phyloP scores from a whole-genome alignment of 2,329 filamentous ascomycete species.

The Exophiala alcalophila region DNA sequence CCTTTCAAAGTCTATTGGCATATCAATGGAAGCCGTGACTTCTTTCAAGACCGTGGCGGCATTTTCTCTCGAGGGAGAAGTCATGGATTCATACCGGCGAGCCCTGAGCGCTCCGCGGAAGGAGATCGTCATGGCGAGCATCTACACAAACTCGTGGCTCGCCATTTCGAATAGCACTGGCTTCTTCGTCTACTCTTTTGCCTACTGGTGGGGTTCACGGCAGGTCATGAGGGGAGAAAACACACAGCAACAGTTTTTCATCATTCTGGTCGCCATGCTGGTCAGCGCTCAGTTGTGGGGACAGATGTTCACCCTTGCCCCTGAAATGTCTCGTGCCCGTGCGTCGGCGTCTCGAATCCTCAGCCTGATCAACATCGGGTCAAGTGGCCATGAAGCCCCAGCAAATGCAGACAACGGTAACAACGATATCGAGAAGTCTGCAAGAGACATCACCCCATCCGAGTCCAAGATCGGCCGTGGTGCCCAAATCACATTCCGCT shows the following conservation, averaged over 20 bases:
- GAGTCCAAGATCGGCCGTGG: too few species aligned
- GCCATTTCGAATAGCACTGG: constrained; percentile 43
- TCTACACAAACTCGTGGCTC: constrained; percentile 47
- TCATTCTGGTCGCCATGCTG: constrained; percentile 43
- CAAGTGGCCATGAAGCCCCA: constrained; percentile 60
- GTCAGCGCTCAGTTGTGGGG: constrained; percentile 36
- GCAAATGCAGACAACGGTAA: neutral
- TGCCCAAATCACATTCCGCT: too few species aligned
- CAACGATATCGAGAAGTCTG: constrained; percentile 33
- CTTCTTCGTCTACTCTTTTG: constrained; percentile 47
- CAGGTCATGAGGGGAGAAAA: constrained; percentile 65
- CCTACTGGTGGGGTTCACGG: constrained; percentile 70
- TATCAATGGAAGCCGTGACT: constrained; percentile 51
- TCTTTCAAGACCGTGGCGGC: constrained; percentile 54
- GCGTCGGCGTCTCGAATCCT: constrained; percentile 77
- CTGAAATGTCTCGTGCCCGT: constrained; percentile 77
- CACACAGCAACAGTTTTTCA: constrained; percentile 66
- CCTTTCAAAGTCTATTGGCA: constrained; percentile 50
- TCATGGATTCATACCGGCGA: constrained; percentile 44
- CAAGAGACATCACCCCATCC: constrained; percentile 22
- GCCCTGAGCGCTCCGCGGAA: constrained; percentile 48
- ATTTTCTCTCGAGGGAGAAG: constrained; percentile 52
- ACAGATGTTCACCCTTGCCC: constrained; percentile 37
- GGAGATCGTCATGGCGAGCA: constrained; percentile 49
- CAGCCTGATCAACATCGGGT: constrained; percentile 47